Base-by-base conservation (phyloP, 495 filamentous ascomycete species). In the Clohesyomyces aquaticus region DNA sequence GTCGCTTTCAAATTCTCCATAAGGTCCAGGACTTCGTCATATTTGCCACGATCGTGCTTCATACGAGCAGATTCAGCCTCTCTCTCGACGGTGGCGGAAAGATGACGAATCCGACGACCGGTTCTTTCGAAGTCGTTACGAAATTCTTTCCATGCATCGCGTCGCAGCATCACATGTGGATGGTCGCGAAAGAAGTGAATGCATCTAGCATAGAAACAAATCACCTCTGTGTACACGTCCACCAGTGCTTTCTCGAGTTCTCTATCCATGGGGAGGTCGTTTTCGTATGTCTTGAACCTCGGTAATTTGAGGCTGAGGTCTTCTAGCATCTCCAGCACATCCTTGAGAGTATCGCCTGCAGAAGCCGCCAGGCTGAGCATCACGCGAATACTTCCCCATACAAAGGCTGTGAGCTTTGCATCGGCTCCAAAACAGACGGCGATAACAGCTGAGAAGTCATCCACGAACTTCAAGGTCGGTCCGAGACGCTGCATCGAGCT, bases 261-360 rank as follows among this genome's bases (percentile, higher is more conserved):
- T 29, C 50, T 16, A 27, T 65, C 57, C 55, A 71, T 71, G 8
- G 62, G 61, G 29, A 71, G 55, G 11, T 29, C 69, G 8, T 50
- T 38, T 18, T 69, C 61, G 27, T 71, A 69, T 1, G 46, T 32
- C 26, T 46, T 26, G 42, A 71, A 62, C 26, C 66, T 49, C n/a
- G 69, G 69, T 19, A 69, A 47, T 10, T 48, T 66, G 14, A 66
- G 47, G 53, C 66, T 63, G 1, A 71, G 46, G 29, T 71, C 67
- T 50, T 69, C 69, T 18, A 71, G 66, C 69, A 69, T 71, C 25
- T 71, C 66, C 3, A 71, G 32, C 16, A 71, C 58, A 55, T 69
- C 61, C 45, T 59, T 45, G 21, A 69, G 53, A 22, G 57, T 62
- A 32, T 71, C 66, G 1, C 54, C 51, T 18, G 66, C 62, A 9